Evolutionary conservation across 345 rosid genomes (phyloP), one percentile per base, ranked within the genome.

Genomic region (Barbarea vulgaris): DNA sequence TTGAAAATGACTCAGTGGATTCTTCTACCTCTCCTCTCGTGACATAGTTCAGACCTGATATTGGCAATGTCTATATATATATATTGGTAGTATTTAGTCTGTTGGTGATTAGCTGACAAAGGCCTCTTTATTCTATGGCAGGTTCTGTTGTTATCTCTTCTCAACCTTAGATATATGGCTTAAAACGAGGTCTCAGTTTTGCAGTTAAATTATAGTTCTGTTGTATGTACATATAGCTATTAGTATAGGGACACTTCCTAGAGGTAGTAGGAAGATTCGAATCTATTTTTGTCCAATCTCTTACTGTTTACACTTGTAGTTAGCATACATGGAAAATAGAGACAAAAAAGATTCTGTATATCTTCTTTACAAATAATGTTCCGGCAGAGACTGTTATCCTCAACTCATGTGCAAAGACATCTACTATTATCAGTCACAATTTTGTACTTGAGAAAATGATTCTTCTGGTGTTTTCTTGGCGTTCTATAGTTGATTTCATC

Each of bases 251-350:
- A 67, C 54, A 28, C 62, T 28, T 76, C 1, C 52, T 39, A 74
- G 82, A 80, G 79, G 84, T 74, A 12, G 68, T n/a, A n/a, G n/a
- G 70, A 51, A 77, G 64, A 47, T 75, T 81, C 69, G 58, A 53
- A 37, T 24, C 47, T 51, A 7, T 67, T 50, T 5, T 36, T 15
- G n/a, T 54, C 63, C 74, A 55, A 31, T 19, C 54, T 39, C 53
- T 44, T 55, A 56, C 15, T 12, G 47, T 44, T n/a, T 55, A 56
- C 54, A 57, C 64, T 18, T 41, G 73, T 54, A 12, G 39, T 55
- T 67, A 14, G n/a, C 8, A 51, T 69, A 69, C 64, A 55, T 69
- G 31, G 14, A 7, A 68, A 28, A 34, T 22, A 67, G n/a, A 51
- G 37, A 28, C n/a, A n/a, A 0, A 68, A 54, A 48, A 11, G 25